Evolutionary conservation across 2,329 filamentous ascomycete species (phyloP).

Genomic region (Aspergillus novoparasiticus): DNA sequence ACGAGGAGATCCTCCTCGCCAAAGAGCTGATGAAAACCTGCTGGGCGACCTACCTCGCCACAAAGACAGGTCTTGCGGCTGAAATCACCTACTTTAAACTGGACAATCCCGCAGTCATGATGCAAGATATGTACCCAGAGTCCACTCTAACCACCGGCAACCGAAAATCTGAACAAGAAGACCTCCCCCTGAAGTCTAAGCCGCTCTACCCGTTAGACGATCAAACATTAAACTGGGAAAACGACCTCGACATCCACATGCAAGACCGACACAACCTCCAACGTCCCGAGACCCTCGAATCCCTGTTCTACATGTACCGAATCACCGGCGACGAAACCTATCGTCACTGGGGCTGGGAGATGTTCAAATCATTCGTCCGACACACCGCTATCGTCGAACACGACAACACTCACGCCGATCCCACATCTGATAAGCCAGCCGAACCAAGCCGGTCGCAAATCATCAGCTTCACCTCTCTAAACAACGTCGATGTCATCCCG

Average conservation of each 20-base stretch:
- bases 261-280: slow-evolving; percentile 92
- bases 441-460: slow-evolving; percentile 28
- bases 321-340: slow-evolving; percentile 90
- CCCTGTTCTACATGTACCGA: slow-evolving; percentile 96
- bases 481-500: slow-evolving; percentile 72
- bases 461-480: slow-evolving; percentile 76
- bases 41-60: slow-evolving; percentile 95
- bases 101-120: slow-evolving; percentile 63
- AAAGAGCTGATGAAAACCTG: slow-evolving; percentile 94
- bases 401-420: slow-evolving; percentile 33
- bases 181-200: slow-evolving; percentile 38
- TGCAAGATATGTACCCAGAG: slow-evolving; percentile 41
- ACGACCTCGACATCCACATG: slow-evolving; percentile 78
- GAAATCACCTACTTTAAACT: slow-evolving; percentile 93
- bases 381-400: slow-evolving; percentile 78
- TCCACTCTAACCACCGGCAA: slow-evolving; percentile 33
- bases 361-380: slow-evolving; percentile 90
- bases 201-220: slow-evolving; percentile 34
- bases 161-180: slow-evolving; percentile 34
- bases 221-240: slow-evolving; percentile 60
- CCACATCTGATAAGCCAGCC: slow-evolving; percentile 12
- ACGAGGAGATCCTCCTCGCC: slow-evolving; percentile 84
- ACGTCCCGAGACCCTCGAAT: slow-evolving; percentile 94
- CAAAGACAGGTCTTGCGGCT: slow-evolving; percentile 84
- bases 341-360: slow-evolving; percentile 96